phyloP scores from a whole-genome alignment of 2,329 filamentous ascomycete species.

The Aspergillus neotritici region DNA sequence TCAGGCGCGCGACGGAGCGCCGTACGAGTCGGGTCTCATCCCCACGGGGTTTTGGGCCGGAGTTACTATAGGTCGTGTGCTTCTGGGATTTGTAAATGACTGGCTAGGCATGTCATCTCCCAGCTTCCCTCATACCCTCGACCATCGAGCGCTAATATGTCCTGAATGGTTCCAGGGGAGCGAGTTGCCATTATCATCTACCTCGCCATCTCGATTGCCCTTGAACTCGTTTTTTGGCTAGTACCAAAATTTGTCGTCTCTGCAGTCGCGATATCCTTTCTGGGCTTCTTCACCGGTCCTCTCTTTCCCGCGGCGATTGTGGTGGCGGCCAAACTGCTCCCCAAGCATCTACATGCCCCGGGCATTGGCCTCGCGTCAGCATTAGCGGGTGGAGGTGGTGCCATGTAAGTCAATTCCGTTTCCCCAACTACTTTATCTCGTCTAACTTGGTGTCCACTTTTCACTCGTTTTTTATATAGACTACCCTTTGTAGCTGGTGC shows the following conservation, averaged over 20 bases:
- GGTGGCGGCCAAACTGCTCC: conserved; percentile 62
- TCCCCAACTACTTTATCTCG: neutral
- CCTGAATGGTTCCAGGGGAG: conserved; percentile 55
- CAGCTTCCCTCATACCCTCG: conserved; percentile 49
- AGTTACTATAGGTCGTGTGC: conserved; percentile 62
- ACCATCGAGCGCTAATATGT: too few species aligned
- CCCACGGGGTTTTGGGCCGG: conserved; percentile 74
- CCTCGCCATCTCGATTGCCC: conserved; percentile 52
- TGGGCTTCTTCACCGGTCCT: conserved; percentile 70
- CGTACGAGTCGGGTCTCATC: conserved; percentile 62
- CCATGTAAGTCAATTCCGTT: conserved; percentile 33
- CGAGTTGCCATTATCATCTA: conserved; percentile 56
- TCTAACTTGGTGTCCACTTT: too few species aligned
- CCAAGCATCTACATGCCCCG: conserved; percentile 62
- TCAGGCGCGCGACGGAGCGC: conserved; percentile 56
- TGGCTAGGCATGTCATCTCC: conserved; percentile 52
- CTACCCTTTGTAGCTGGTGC: conserved; percentile 64
- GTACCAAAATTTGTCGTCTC: conserved; percentile 65
- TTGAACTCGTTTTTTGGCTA: conserved; percentile 69
- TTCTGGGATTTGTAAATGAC: conserved; percentile 60
- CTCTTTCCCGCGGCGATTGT: conserved; percentile 67
- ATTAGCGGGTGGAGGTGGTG: conserved; percentile 64
- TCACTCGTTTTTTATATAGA: too few species aligned
- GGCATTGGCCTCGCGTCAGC: conserved; percentile 69
- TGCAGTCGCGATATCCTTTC: conserved; percentile 37